Conservation (phyloP, 2,329 filamentous ascomycete species). For the Diaporthe citriasiana region DNA sequence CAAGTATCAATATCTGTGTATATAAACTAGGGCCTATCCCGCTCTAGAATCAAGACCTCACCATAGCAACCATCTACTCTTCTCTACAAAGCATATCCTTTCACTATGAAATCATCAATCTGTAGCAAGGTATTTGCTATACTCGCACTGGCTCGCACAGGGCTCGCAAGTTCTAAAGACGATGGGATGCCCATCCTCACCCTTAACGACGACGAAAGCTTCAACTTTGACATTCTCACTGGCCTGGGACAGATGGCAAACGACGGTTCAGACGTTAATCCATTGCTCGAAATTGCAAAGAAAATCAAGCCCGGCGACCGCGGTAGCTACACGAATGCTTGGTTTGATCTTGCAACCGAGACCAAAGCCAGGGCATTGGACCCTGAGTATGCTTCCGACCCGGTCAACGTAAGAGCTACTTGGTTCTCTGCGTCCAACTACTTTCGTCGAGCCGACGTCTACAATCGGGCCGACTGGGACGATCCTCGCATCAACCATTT, state of each 20-base stretch:
- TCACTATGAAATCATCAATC: background rate
- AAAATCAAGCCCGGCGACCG: slow-evolving; percentile 11
- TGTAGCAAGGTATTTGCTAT: background rate
- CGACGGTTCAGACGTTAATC: slow-evolving; percentile 16
- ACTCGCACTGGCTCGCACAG: background rate
- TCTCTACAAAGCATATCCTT: background rate
- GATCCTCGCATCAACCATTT: slow-evolving; percentile 56
- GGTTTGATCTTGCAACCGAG: slow-evolving; percentile 8
- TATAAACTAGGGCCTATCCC: background rate
- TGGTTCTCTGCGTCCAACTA: slow-evolving; percentile 58
- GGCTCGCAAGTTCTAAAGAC: background rate
- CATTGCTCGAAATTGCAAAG: slow-evolving; percentile 1
- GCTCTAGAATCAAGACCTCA: background rate
- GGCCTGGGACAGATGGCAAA: slow-evolving; percentile 12
- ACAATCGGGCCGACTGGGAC: slow-evolving; percentile 55
- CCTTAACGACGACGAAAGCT: background rate
- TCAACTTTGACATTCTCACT: slow-evolving; percentile 20
- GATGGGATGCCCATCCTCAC: background rate
- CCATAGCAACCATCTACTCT: background rate
- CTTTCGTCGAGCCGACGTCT: slow-evolving; percentile 59
- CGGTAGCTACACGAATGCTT: background rate
- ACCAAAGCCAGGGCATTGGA: slow-evolving; percentile 19
- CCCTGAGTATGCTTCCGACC: slow-evolving; percentile 5
- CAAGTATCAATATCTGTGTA: background rate
- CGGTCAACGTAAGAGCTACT: slow-evolving; percentile 4